Conservation (phyloP, 2,329 filamentous ascomycete genomes). For the Cephalotrichum gorgonifer region DNA sequence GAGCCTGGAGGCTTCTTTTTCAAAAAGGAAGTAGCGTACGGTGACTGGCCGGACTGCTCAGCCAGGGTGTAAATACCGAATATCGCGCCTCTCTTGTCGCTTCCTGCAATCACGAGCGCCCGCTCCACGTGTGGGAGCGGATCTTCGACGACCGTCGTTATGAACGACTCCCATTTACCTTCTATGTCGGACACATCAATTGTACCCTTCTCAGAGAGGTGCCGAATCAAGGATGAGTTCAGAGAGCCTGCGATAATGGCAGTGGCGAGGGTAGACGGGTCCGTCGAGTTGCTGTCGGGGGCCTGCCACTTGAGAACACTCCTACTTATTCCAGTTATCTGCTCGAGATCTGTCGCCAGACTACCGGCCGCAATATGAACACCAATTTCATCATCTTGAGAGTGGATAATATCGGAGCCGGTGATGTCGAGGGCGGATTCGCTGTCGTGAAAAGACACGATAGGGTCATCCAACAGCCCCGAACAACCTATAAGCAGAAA, state of each 20-base stretch:
- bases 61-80: slow-evolving; percentile 62
- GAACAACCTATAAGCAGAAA: background rate
- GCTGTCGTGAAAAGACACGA: background rate
- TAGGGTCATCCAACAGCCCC: background rate
- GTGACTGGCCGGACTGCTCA: slow-evolving; percentile 51
- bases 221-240: slow-evolving; percentile 51
- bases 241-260: slow-evolving; percentile 61
- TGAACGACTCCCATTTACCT: slow-evolving; percentile 62
- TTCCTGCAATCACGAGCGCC: slow-evolving; percentile 58
- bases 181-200: slow-evolving; percentile 34
- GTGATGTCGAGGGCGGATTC: slow-evolving; percentile 13
- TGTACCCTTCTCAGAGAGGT: slow-evolving; percentile 42
- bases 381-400: slow-evolving; percentile 18
- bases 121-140: slow-evolving; percentile 44
- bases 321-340: slow-evolving; percentile 10
- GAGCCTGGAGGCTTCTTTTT: background rate
- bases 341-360: slow-evolving; percentile 17
- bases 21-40: background rate
- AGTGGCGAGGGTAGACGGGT: slow-evolving; percentile 26
- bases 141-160: slow-evolving; percentile 44
- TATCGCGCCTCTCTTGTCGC: slow-evolving; percentile 54
- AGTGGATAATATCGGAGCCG: slow-evolving; percentile 18
- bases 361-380: slow-evolving; percentile 22
- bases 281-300: slow-evolving; percentile 22
- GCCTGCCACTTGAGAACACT: background rate